Conservation (phyloP, 306 rosid genomes). For the Ammopiptanthus mongolicus region DNA sequence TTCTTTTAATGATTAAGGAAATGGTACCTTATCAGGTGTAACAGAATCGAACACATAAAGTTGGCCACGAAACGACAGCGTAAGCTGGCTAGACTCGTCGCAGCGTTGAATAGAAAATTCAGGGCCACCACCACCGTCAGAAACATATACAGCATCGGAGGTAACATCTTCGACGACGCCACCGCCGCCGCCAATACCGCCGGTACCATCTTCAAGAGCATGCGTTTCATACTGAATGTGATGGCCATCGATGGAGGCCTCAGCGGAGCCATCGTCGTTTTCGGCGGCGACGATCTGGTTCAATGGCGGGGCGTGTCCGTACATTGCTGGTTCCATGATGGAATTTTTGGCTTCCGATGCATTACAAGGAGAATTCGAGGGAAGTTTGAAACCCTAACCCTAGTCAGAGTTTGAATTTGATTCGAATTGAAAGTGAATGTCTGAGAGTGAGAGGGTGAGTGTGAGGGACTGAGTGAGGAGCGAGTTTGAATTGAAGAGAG, state of each 20-base stretch:
- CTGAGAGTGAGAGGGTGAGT: background rate
- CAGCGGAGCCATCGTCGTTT: constrained; percentile 32
- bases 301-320: constrained; percentile 52
- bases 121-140: constrained; percentile 24
- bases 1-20: background rate
- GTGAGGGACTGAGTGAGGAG: background rate
- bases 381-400: constrained; percentile 33
- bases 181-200: constrained; percentile 24
- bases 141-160: constrained; percentile 42
- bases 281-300: constrained; percentile 54
- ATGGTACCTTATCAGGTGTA: constrained; percentile 70
- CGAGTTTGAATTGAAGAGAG: background rate
- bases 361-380: constrained; percentile 23
- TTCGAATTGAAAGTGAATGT: background rate
- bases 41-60: constrained; percentile 85
- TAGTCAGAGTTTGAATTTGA: background rate
- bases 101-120: constrained; percentile 12
- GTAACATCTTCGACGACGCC: constrained; percentile 43
- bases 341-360: constrained; percentile 28
- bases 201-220: constrained; percentile 45
- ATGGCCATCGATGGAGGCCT: constrained; percentile 43
- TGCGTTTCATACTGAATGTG: constrained; percentile 52
- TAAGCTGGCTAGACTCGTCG: constrained; percentile 68
- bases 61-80: constrained; percentile 93
- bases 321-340: constrained; percentile 47